Evolutionary conservation across 305 asterid genomes (phyloP).

Genomic region (Fraxinus xanthoxyloides): DNA sequence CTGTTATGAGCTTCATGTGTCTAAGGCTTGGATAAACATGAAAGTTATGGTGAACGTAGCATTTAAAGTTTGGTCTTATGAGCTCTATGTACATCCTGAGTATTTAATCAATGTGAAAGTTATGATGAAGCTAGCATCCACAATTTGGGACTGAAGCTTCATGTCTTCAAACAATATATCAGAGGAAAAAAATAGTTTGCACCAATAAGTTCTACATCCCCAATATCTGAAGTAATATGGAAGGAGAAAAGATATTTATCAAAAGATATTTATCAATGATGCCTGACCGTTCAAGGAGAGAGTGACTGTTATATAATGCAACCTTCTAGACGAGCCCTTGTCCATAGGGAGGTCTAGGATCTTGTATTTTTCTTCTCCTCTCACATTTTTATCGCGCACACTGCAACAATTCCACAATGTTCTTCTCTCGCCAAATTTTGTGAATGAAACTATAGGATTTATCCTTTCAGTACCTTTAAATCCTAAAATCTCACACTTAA

Average conservation of each 20-base stretch:
- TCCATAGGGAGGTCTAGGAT: background rate
- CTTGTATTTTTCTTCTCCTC: background rate
- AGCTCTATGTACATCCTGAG: background rate
- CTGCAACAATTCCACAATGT: background rate
- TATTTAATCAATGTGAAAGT: background rate
- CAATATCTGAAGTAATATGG: background rate
- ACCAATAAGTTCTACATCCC: background rate
- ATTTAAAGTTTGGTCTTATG: background rate
- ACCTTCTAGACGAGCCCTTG: background rate
- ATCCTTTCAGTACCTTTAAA: background rate
- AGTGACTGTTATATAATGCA: background rate
- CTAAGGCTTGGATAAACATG: background rate
- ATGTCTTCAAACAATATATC: background rate
- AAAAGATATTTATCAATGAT: background rate
- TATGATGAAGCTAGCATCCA: background rate
- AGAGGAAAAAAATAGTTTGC: background rate
- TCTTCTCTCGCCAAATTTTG: background rate
- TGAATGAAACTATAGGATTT: background rate
- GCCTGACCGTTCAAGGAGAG: background rate
- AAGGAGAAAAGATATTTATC: too few species aligned
- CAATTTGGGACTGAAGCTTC: background rate
- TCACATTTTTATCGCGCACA: background rate
- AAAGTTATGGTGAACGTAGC: background rate
- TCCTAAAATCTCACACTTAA: background rate
- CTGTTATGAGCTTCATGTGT: background rate